phyloP scores from a whole-genome alignment of 2,329 filamentous ascomycete species.

The Aureobasidium mangrovei region DNA sequence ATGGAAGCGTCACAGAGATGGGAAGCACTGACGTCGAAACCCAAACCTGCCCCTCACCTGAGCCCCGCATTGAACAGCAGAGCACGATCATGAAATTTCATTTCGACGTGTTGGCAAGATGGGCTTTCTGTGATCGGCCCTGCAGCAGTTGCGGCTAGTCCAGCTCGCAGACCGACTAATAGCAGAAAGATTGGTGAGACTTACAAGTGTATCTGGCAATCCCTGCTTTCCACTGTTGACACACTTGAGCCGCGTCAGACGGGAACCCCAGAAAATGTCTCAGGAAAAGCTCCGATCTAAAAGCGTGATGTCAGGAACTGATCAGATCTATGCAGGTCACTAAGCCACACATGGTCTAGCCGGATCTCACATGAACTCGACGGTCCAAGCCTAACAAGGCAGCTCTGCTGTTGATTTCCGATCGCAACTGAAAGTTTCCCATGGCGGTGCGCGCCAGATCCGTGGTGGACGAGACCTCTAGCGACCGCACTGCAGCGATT shows the following conservation, averaged over 20 bases:
- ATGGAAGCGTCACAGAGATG: constrained; percentile 5
- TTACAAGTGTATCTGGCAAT: background rate
- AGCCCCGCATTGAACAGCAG: constrained; percentile 4
- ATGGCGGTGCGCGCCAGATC: constrained; percentile 4
- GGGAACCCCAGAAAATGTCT: constrained; percentile 13
- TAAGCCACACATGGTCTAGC: constrained; percentile 11
- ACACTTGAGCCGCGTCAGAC: constrained; percentile 6
- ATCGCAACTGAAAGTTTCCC: constrained; percentile 6
- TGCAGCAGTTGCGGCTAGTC: too few relatives aligned
- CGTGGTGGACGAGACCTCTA: constrained; percentile 5
- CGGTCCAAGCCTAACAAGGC: constrained; percentile 7
- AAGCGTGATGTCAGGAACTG: constrained; percentile 8
- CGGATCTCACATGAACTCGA: constrained; percentile 10
- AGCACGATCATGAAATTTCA: background rate
- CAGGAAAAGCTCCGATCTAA: constrained; percentile 11
- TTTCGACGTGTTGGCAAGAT: background rate
- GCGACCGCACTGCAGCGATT: constrained; percentile 3
- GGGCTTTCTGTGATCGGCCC: background rate
- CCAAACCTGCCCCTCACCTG: constrained; percentile 11
- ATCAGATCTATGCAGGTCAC: constrained; percentile 7
- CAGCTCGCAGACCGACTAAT: too few relatives aligned
- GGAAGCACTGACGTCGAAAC: constrained; percentile 11
- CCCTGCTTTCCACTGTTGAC: background rate
- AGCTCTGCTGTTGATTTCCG: background rate
- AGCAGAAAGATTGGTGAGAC: background rate